Conservation (phyloP, 176 grass and related monocot species). For the Carex parvula region DNA sequence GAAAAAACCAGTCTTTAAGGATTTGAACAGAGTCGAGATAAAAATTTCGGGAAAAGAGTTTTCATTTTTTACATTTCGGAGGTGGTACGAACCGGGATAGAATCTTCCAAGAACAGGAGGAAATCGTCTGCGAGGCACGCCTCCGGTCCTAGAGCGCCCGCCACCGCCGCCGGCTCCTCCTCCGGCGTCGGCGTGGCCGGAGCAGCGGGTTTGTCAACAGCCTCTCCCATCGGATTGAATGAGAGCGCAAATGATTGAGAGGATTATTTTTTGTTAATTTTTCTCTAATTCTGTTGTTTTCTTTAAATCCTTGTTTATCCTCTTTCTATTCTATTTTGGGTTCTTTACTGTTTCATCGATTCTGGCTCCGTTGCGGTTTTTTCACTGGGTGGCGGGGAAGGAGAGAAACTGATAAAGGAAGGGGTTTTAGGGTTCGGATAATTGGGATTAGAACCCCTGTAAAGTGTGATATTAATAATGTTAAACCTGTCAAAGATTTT, state of each 20-base stretch:
- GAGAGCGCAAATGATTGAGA: not conserved
- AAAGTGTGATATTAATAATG: slow-evolving; percentile 6
- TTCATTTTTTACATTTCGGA: not conserved
- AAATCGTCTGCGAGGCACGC: slow-evolving; percentile 35
- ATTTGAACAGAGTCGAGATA: not conserved
- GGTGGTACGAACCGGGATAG: slow-evolving; percentile 34
- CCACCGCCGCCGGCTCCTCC: slow-evolving; percentile 22
- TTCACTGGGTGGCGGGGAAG: slow-evolving; percentile 7
- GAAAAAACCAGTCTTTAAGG: slow-evolving; percentile 21
- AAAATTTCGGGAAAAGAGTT: not conserved
- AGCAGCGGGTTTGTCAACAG: slow-evolving; percentile 32
- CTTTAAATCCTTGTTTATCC: not conserved
- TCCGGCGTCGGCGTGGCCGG: slow-evolving; percentile 30
- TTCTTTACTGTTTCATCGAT: slow-evolving; percentile 26
- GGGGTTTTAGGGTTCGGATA: slow-evolving; percentile 28
- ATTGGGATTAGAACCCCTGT: slow-evolving; percentile 1
- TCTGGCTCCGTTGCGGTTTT: slow-evolving; percentile 17
- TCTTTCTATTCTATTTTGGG: slow-evolving; percentile 9
- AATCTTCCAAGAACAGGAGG: slow-evolving; percentile 20
- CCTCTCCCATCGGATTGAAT: slow-evolving; percentile 26
- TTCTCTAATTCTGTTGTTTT: not conserved
- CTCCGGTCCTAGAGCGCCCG: slow-evolving; percentile 19
- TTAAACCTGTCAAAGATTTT: not conserved
- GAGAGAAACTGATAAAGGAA: not conserved
- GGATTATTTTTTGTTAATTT: not conserved